Base-by-base conservation (phyloP, 305 asterid genomes). In the Solanum chacoense region DNA sequence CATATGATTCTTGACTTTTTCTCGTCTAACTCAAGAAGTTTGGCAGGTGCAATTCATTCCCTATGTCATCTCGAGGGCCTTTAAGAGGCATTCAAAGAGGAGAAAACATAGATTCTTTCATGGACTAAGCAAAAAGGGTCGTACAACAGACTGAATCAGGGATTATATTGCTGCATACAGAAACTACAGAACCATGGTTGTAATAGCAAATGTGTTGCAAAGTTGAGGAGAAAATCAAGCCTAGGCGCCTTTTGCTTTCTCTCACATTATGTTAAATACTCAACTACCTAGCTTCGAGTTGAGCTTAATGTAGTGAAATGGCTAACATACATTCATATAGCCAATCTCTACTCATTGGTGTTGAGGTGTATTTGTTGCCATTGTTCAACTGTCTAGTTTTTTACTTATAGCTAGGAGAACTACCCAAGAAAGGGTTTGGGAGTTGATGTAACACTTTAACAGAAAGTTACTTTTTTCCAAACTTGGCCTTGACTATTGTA, bases 61-160 rank as follows among this genome's bases (percentile, higher is more conserved):
- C 14, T 95, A 94, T 69, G 94, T 94, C 73, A 93, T 89, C 86
- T 90, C 98, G n/a, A 95, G 94, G 92, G 92, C 95, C 85, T 91
- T 92, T 8, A 90, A 91, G 83, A 94, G 80, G 91, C 98, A 94
- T 89, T 89, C 97, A 7, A 93, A 89, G 95, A 93, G 96, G 91
- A 91, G 96, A 90, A 95, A 93, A 75, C 96, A 94, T 86, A 91
- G 98, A 6, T 94, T 97, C 93, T 93, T 96, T 90, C 98, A 93
- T 83, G 95, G 97, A 69, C 91, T 96, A 26, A 93, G 93, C 92
- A 91, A 89, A 89, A 91, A 69, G 88, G 91, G 91, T 1, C 90
- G 93, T 26, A 85, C 88, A 40, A 20, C 86, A 11, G 86, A 50
- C 10, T 40, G 69, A 80, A 40, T 8, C 37, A 81, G 26, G 24